Conservation (phyloP, 139 green algal species). For the Chlamydomonas sp. region DNA sequence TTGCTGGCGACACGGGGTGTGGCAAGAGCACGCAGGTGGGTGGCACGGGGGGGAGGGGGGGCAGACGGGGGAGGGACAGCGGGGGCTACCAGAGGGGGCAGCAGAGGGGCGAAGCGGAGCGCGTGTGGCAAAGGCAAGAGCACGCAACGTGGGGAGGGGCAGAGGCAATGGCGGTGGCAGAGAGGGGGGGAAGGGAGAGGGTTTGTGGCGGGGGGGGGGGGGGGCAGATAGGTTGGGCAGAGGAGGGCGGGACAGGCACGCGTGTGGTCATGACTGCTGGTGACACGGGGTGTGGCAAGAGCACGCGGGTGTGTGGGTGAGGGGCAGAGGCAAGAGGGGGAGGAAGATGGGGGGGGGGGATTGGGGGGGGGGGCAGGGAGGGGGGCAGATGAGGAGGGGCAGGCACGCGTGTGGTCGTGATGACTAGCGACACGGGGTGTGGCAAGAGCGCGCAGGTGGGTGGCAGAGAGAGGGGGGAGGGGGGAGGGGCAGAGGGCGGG, state of each 20-base stretch:
- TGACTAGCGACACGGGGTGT: slow-evolving; percentile 60
- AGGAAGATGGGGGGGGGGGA: neutral
- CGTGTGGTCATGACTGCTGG: slow-evolving; percentile 69
- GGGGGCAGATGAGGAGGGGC: slow-evolving; percentile 21
- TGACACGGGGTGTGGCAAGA: slow-evolving; percentile 40
- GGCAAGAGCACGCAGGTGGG: too few relatives aligned
- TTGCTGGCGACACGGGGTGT: slow-evolving; percentile 60
- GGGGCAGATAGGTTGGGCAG: neutral
- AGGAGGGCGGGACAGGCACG: slow-evolving; percentile 26
- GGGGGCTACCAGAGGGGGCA: neutral
- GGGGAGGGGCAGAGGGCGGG: neutral
- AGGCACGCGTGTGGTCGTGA: slow-evolving; percentile 52
- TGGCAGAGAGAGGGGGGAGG: neutral
- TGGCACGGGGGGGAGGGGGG: too few relatives aligned
- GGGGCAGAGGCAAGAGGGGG: too few relatives aligned
- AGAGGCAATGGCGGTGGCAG: neutral
- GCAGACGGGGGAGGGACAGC: too few relatives aligned
- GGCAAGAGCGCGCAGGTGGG: neutral
- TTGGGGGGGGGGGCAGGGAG: neutral
- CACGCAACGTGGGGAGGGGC: too few relatives aligned
- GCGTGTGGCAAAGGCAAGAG: neutral
- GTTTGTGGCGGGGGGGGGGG: too few relatives aligned
- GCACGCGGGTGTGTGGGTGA: too few relatives aligned
- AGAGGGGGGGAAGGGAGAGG: neutral
- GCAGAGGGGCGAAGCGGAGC: neutral